Base-by-base conservation (phyloP, 768 basidiomycete genomes). In the Punctularia strigosozonata region DNA sequence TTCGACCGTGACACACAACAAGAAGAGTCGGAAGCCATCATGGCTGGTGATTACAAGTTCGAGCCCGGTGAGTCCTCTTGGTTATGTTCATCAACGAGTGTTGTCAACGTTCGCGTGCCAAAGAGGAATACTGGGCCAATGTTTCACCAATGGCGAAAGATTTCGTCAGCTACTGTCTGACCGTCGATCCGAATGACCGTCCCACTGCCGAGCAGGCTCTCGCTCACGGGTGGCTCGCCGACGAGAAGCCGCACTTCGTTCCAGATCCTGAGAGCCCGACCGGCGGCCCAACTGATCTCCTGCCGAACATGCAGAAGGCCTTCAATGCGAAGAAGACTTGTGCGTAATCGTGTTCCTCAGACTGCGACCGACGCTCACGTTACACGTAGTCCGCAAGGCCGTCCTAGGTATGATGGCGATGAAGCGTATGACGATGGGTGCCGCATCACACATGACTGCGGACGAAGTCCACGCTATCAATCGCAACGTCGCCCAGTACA, bases 21-120 rank as follows among this genome's bases (percentile, higher is more conserved):
- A 50, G 75, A 78, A 46, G 94, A 98, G 63, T 92, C 91, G 81
- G 80, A 94, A 52, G 94, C 94, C 24, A 97, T 98, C 65, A 78
- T 91, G 36, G 73, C 74, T 0, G 91, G 89, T 5, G 87, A 95
- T 61, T 97, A 89, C 64, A 81, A 80, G 54, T 98, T 97, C 53
- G 79, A 81, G 69, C 83, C 83, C 17, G 69, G 66, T 54, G 41
- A 47, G 57, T 52, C 25, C 35, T 33, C 6, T 25, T 37, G 12
- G 20, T 23, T 18, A 12, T 21, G 6, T 31, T 33, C 19, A 7
- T 31, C 21, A 7, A 15, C n/a, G 15, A 34, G 31, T 24, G 28
- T 13, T 34, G 15, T 4, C 17, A 23, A 31, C 44, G 17, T 24
- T 15, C 22, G 30, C 40, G 30, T 34, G 38, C 65, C 41, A 62